A percentile compares a stretch with the other conserved stretches of the same genome.
phyloP scores from a whole-genome alignment of 768 basidiomycete species.

The Pulveroboletus sp. region DNA sequence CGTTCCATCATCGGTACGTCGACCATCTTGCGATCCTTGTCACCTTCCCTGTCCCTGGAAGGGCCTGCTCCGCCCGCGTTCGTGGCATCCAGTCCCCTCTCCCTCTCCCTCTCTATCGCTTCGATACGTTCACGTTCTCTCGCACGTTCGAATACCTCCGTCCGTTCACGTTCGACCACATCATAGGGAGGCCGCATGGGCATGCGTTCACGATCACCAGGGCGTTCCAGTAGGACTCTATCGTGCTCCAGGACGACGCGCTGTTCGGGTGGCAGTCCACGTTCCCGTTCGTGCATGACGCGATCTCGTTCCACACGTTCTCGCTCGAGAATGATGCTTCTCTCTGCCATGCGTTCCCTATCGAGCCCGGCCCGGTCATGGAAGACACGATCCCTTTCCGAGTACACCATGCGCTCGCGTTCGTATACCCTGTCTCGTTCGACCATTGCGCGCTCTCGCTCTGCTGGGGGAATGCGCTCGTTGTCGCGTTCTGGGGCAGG shows the following conservation, averaged over 20 bases:
- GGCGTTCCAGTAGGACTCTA: slow-evolving; percentile 18
- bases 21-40: slow-evolving; percentile 19
- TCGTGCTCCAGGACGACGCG: slow-evolving; percentile 22
- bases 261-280: slow-evolving; percentile 13
- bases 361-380: slow-evolving; percentile 23
- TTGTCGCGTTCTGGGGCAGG: slow-evolving; percentile 21
- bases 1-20: slow-evolving; percentile 17
- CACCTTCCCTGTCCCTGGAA: slow-evolving; percentile 23
- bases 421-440: slow-evolving; percentile 26
- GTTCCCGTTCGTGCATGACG: slow-evolving; percentile 26
- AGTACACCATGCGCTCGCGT: slow-evolving; percentile 23
- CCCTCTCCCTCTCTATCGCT: slow-evolving; percentile 29
- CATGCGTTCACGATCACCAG: slow-evolving; percentile 25
- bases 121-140: slow-evolving; percentile 31
- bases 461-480: slow-evolving; percentile 14
- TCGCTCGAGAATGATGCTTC: slow-evolving; percentile 9
- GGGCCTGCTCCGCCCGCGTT: slow-evolving; percentile 1
- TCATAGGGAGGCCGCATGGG: slow-evolving; percentile 21
- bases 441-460: slow-evolving; percentile 22
- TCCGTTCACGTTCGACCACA: slow-evolving; percentile 25
- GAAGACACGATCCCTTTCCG: slow-evolving; percentile 20
- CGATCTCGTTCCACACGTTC: no score
- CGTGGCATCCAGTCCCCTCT: slow-evolving; percentile 22
- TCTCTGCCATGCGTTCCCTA: background rate
- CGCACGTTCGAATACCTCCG: slow-evolving; percentile 32